Percentiles rank a stretch among this genome's conserved stretches.
phyloP scores from a whole-genome alignment of 306 rosid species.

The Crotalaria pallida region DNA sequence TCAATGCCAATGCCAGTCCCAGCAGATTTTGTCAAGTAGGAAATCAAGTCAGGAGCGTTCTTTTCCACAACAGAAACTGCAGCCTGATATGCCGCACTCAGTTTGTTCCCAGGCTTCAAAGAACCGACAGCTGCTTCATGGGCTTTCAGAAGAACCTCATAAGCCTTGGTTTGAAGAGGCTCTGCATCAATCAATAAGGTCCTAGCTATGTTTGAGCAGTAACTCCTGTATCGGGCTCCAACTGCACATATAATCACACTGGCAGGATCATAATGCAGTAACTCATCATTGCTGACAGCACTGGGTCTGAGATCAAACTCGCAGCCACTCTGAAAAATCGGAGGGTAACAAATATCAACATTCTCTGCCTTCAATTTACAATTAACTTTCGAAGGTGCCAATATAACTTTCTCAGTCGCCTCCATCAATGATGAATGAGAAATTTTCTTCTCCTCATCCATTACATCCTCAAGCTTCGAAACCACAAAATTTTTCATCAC shows the following conservation, averaged over 20 bases:
- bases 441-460: constrained; percentile 87
- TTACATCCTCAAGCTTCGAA: constrained; percentile 79
- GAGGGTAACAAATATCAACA: constrained; percentile 94
- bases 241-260: constrained; percentile 89
- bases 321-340: constrained; percentile 93
- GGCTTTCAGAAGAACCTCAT: constrained; percentile 80
- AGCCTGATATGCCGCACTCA: constrained; percentile 68
- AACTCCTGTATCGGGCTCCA: constrained; percentile 88
- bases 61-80: constrained; percentile 75
- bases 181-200: constrained; percentile 86
- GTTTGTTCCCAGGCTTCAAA: constrained; percentile 63
- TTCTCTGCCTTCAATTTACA: constrained; percentile 74
- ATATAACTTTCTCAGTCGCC: constrained; percentile 82
- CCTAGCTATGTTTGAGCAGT: constrained; percentile 88
- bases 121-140: constrained; percentile 71
- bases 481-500: constrained; percentile 84
- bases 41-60: constrained; percentile 70
- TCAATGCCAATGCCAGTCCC: constrained; percentile 96
- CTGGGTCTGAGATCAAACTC: constrained; percentile 90
- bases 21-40: constrained; percentile 72
- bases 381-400: constrained; percentile 71
- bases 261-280: constrained; percentile 73
- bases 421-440: constrained; percentile 83
- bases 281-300: constrained; percentile 91
- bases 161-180: constrained; percentile 79